Percentiles rank a stretch among this genome's conserved stretches.
Conservation (phyloP, 2,329 filamentous ascomycete genomes). For the Aureobasidium mangrovei region DNA sequence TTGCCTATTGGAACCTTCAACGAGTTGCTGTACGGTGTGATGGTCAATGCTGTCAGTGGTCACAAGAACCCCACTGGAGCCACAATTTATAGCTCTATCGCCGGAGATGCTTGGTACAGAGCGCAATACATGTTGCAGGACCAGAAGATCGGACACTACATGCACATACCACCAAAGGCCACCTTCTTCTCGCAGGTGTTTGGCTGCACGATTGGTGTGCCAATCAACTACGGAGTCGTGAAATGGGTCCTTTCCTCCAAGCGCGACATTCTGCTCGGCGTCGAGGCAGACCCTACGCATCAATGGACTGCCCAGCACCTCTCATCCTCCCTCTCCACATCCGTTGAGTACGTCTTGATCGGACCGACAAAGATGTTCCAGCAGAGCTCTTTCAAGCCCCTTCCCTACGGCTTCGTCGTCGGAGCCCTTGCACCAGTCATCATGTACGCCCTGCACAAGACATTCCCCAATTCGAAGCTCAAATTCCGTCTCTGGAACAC, state of each 20-base stretch:
- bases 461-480: conserved; percentile 44
- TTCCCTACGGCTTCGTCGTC: conserved; percentile 47
- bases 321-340: conserved; percentile 44
- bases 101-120: conserved; percentile 54
- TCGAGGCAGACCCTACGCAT: conserved; percentile 44
- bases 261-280: conserved; percentile 45
- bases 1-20: conserved; percentile 51
- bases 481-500: conserved; percentile 52
- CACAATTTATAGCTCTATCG: conserved; percentile 49
- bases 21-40: conserved; percentile 51
- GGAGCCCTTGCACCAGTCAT: conserved; percentile 39
- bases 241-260: conserved; percentile 52
- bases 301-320: conserved; percentile 54
- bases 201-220: conserved; percentile 49
- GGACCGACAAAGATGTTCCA: conserved; percentile 44
- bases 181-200: conserved; percentile 56
- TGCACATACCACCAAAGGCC: conserved; percentile 50
- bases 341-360: conserved; percentile 53
- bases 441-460: conserved; percentile 44
- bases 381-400: conserved; percentile 38
- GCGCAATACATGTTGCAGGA: conserved; percentile 53
- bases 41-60: conserved; percentile 44
- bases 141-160: conserved; percentile 56
- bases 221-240: conserved; percentile 53
- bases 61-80: conserved; percentile 52